These are phyloP conservation scores for Didymella exigua DNA, from an alignment of 2,329 filamentous ascomycete genomes.

Conservation along the genomic window DNA sequence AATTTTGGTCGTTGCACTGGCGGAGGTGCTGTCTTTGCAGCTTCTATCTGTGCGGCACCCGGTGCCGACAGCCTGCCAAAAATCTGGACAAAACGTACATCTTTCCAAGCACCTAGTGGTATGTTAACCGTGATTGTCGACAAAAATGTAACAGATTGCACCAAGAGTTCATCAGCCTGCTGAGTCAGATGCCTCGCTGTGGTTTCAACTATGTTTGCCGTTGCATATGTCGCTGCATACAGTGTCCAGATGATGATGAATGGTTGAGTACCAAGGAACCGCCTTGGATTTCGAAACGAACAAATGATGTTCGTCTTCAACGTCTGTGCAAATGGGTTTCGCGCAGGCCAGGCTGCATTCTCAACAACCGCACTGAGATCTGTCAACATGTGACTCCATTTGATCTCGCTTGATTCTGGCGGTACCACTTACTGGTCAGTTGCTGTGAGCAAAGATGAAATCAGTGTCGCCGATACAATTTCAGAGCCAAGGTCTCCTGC, in stretches of 20 bases:
- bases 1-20: constrained; percentile 15
- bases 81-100: constrained; percentile 37
- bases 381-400: neutral
- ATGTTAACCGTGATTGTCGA: constrained; percentile 37
- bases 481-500: constrained; percentile 34
- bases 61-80: constrained; percentile 22
- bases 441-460: constrained; percentile 33
- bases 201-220: constrained; percentile 34
- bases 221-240: constrained; percentile 37
- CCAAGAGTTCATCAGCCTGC: constrained; percentile 20
- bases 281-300: constrained; percentile 28
- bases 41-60: constrained; percentile 1
- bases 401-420: neutral
- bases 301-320: constrained; percentile 27
- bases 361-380: constrained; percentile 34
- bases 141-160: constrained; percentile 32
- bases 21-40: neutral
- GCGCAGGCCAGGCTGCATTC: constrained; percentile 26
- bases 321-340: constrained; percentile 21
- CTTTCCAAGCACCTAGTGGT: constrained; percentile 37
- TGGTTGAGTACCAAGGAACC: constrained; percentile 35
- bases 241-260: constrained; percentile 39
- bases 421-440: constrained; percentile 34
- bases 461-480: constrained; percentile 31
- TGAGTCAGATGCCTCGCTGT: constrained; percentile 18